Conservation (phyloP, 2,329 filamentous ascomycete species). For the Fusarium nodosum region DNA sequence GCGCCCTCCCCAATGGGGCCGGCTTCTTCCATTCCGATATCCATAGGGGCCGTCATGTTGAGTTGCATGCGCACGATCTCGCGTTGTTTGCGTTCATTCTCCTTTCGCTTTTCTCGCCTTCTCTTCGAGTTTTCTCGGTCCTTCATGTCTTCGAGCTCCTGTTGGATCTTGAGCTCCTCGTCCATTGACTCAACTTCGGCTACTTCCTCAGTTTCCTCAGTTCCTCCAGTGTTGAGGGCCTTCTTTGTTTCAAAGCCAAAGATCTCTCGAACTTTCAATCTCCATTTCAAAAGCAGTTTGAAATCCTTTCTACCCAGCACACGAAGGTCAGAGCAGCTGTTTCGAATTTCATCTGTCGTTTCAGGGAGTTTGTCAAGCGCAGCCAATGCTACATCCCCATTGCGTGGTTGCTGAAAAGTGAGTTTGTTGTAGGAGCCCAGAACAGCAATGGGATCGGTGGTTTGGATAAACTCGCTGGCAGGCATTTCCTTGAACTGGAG, state of each 20-base stretch:
- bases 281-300: constrained; percentile 89
- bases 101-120: constrained; percentile 85
- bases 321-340: constrained; percentile 85
- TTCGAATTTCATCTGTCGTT: constrained; percentile 84
- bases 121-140: constrained; percentile 82
- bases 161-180: constrained; percentile 90
- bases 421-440: constrained; percentile 88
- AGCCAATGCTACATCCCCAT: constrained; percentile 87
- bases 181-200: constrained; percentile 91
- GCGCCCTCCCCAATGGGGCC: constrained; percentile 83
- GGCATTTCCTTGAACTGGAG: constrained; percentile 90
- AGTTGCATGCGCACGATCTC: constrained; percentile 97
- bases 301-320: constrained; percentile 96
- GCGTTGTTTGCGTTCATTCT: constrained; percentile 94
- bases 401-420: constrained; percentile 82
- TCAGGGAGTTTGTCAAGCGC: constrained; percentile 88
- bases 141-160: constrained; percentile 85
- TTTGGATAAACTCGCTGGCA: constrained; percentile 94
- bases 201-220: constrained; percentile 73
- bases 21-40: constrained; percentile 91
- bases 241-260: constrained; percentile 90
- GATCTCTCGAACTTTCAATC: constrained; percentile 87
- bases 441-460: constrained; percentile 91
- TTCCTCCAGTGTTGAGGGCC: constrained; percentile 58
- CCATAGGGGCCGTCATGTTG: constrained; percentile 95